Evolutionary conservation across 2,329 filamentous ascomycete species (phyloP), one percentile per base, ranked within the genome.

Genomic region (Chlorencoelia australis): DNA sequence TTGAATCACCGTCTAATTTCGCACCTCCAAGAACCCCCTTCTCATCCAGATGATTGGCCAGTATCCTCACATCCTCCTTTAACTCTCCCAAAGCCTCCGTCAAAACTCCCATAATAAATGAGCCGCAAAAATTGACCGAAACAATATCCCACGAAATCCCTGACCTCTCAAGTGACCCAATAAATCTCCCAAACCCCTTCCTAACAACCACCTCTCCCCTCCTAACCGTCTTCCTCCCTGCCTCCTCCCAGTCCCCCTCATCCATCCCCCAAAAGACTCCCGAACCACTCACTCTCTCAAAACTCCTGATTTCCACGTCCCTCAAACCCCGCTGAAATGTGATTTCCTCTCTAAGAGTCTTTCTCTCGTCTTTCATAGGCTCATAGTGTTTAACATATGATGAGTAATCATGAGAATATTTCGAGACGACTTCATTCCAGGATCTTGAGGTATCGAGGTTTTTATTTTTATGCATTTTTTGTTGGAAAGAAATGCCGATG

Each of bases 61-160:
- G 7, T 7, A 53, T 40, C 24, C 40, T 25, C 16, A 48, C 17
- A 5, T 36, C 18, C 2, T 33, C 19, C 5, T 15, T 15, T 3
- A 21, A 33, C 9, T 18, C 19, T 15, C 39, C 35, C n/a, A 30
- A 21, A 13, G 10, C 18, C 15, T 35, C 26, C 24, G 35, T 20
- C 24, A 54, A 24, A 20, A 50, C 47, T 4, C 49, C 53, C 15
- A 29, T 30, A 18, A 55, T 44, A 15, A 52, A 54, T 5, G 38
- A 28, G 4, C 21, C 30, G 2, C 43, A 49, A 29, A 53, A 53
- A 33, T 50, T 55, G 7, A 49, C 51, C 3, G 47, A 51, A 5
- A 52, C 36, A 7, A 54, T 38, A n/a, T 44, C 50, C 41, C 47
- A 54, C 7, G 18, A 40, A 4, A 19, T 29, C 5, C 29, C 26